phyloP scores from a whole-genome alignment of 306 rosid genomes.

The Vigna angularis region DNA sequence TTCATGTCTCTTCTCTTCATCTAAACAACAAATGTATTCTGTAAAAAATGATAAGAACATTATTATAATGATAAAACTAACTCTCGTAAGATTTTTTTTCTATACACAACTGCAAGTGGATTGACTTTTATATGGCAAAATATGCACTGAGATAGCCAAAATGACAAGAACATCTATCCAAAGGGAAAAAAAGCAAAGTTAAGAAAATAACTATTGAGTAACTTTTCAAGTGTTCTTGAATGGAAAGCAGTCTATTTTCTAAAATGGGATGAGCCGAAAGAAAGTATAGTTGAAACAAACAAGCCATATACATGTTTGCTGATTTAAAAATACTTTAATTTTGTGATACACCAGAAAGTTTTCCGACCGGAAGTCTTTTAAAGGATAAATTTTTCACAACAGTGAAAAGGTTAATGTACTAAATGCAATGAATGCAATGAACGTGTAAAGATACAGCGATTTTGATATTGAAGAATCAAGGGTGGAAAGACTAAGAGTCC shows the following conservation, averaged over 20 bases:
- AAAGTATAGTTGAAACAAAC: constrained; percentile 15
- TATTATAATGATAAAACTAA: not conserved
- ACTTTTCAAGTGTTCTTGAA: constrained; percentile 22
- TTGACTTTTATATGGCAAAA: not conserved
- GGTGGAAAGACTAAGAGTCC: no score
- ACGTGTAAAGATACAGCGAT: no score
- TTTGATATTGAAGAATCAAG: no score
- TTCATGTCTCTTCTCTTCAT: not conserved
- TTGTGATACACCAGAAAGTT: not conserved
- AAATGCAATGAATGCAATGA: no score
- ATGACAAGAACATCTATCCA: not conserved
- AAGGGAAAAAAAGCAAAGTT: not conserved
- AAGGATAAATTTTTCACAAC: no score
- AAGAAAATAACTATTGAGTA: not conserved
- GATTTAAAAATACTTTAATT: no score
- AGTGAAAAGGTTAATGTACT: no score
- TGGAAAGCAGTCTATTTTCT: constrained; percentile 24
- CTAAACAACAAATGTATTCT: not conserved
- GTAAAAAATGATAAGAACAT: not conserved
- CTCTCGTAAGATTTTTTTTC: not conserved
- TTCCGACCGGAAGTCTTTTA: no score
- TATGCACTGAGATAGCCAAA: not conserved
- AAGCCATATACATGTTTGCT: not conserved
- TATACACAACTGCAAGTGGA: not conserved
- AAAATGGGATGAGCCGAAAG: constrained; percentile 3